phyloP scores from a whole-genome alignment of 2,329 filamentous ascomycete genomes.

The Clonostachys rhizophaga region DNA sequence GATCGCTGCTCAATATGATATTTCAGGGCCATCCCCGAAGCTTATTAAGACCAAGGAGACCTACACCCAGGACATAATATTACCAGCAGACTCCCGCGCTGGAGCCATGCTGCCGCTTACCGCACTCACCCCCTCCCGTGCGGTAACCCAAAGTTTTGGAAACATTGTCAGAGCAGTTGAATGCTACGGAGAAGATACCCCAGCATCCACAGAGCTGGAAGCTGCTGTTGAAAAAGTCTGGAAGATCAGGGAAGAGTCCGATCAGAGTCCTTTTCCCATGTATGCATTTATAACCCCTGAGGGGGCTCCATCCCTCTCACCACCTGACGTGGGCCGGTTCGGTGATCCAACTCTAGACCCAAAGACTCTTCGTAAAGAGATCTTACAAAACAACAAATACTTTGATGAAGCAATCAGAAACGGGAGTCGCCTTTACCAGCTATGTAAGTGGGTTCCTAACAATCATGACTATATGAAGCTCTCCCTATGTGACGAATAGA shows the following conservation, averaged over 20 bases:
- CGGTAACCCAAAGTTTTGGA: constrained; percentile 63
- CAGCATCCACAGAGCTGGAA: constrained; percentile 72
- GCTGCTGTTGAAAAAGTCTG: constrained; percentile 55
- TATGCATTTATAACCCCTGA: too few relatives aligned
- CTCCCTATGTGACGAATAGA: too few relatives aligned
- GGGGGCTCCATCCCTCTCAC: too few relatives aligned
- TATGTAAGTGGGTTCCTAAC: constrained; percentile 23
- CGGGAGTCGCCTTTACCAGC: constrained; percentile 40
- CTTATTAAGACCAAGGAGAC: not conserved
- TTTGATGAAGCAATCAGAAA: constrained; percentile 6
- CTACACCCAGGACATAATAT: not conserved
- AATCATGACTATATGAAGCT: too few relatives aligned
- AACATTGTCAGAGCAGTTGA: constrained; percentile 71
- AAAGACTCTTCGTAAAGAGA: too few relatives aligned
- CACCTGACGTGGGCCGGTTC: too few relatives aligned
- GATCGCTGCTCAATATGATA: constrained; percentile 25
- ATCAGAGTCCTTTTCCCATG: too few relatives aligned
- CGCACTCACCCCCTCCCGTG: constrained; percentile 58
- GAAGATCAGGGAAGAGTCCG: constrained; percentile 16
- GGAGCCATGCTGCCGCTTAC: constrained; percentile 41
- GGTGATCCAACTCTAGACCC: too few relatives aligned
- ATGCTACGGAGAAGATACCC: constrained; percentile 37
- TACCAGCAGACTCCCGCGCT: not conserved
- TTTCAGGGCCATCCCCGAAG: constrained; percentile 5
- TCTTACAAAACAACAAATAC: not conserved